Percentiles rank a stretch among this genome's conserved stretches.
These are phyloP conservation scores for Corylus heterophylla DNA, from an alignment of 306 rosid genomes.

Conservation along the genomic window DNA sequence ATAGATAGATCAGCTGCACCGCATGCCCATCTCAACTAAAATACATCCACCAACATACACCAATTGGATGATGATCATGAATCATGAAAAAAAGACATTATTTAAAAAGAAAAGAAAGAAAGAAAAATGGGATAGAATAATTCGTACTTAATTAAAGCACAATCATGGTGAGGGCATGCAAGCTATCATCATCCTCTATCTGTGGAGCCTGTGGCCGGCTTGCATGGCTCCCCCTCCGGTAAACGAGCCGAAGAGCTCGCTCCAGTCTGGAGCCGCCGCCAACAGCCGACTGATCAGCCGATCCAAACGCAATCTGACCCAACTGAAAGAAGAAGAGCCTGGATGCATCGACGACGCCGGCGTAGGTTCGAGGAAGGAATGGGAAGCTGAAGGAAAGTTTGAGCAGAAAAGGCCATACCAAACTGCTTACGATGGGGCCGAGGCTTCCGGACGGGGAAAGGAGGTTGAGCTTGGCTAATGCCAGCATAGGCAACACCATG, in stretches of 20 bases:
- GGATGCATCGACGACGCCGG: constrained; percentile 28
- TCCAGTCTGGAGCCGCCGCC: constrained; percentile 30
- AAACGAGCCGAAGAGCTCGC: constrained; percentile 39
- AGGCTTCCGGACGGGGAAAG: constrained; percentile 12
- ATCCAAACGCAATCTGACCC: constrained; percentile 36
- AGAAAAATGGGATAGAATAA: no score
- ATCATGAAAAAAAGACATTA: no score
- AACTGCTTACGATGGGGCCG: constrained; percentile 29
- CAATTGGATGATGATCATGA: no score
- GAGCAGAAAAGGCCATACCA: constrained; percentile 28
- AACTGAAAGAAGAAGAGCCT: constrained; percentile 58
- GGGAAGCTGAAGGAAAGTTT: constrained; percentile 41
- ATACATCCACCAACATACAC: no score
- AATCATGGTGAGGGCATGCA: constrained; percentile 37
- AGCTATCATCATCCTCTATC: constrained; percentile 22
- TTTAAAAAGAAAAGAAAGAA: no score
- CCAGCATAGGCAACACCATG: constrained; percentile 26
- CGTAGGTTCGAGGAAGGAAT: constrained; percentile 22
- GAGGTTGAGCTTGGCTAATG: constrained; percentile 32
- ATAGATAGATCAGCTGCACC: no score
- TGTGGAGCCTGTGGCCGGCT: not conserved
- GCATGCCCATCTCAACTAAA: no score
- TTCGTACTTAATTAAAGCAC: constrained; percentile 27
- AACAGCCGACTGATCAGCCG: not conserved
- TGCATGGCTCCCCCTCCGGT: constrained; percentile 5